These are phyloP conservation scores for Myochromella boudieri DNA, from an alignment of 768 basidiomycete genomes.

Conservation along the genomic window DNA sequence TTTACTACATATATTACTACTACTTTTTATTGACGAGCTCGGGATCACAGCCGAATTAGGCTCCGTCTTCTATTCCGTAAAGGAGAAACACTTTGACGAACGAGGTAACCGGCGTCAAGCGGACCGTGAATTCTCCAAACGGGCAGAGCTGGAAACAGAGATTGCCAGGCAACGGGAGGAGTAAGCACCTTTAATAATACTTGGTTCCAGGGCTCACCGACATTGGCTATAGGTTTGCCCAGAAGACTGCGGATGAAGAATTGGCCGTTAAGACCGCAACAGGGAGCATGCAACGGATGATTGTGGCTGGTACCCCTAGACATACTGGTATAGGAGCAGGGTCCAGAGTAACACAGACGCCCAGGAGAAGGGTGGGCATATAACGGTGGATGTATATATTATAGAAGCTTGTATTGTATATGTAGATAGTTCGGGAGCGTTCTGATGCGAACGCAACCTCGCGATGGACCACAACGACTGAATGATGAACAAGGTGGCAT, in stretches of 20 bases:
- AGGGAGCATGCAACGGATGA: constrained; percentile 60
- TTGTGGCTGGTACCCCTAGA: constrained; percentile 79
- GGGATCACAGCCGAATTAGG: constrained; percentile 77
- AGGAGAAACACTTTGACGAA: constrained; percentile 97
- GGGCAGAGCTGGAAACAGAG: constrained; percentile 88
- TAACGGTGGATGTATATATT: constrained; percentile 26
- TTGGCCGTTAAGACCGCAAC: constrained; percentile 52
- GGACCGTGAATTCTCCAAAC: constrained; percentile 89
- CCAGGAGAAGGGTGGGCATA: constrained; percentile 70
- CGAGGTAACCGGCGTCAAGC: constrained; percentile 72
- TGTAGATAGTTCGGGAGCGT: neutral
- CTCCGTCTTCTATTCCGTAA: constrained; percentile 95
- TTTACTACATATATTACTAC: neutral
- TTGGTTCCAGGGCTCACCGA: neutral
- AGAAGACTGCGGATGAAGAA: constrained; percentile 61
- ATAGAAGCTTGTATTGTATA: neutral
- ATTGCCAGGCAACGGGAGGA: constrained; percentile 84
- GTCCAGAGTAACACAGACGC: constrained; percentile 68
- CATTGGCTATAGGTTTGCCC: constrained; percentile 47
- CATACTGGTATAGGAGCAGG: constrained; percentile 68
- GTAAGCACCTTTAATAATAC: constrained; percentile 37
- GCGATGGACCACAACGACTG: neutral
- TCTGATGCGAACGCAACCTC: too few species aligned
- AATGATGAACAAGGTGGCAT: constrained; percentile 6
- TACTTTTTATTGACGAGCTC: neutral